phyloP scores from a whole-genome alignment of 257 asterid species.

The Solanum dulcamara region DNA sequence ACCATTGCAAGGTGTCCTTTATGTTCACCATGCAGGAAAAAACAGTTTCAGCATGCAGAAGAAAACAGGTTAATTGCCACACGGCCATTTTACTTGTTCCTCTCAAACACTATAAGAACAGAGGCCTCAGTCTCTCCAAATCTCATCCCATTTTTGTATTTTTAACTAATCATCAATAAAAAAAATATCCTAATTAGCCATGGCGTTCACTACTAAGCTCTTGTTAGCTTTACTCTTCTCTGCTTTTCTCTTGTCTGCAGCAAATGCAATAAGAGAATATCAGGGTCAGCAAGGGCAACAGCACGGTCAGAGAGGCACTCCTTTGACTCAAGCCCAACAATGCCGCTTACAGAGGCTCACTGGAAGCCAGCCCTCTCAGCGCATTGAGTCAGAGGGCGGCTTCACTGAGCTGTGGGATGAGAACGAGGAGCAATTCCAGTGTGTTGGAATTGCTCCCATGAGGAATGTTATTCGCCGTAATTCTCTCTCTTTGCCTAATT shows the following conservation, averaged over 20 bases:
- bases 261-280: neutral
- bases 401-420: conserved; percentile 51
- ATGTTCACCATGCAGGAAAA: conserved; percentile 26
- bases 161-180: neutral
- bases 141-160: neutral
- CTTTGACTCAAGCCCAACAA: conserved; percentile 36
- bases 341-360: conserved; percentile 48
- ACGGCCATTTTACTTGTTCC: neutral
- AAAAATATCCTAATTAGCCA: neutral
- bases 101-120: neutral
- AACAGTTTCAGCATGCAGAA: conserved; percentile 29
- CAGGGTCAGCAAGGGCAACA: neutral
- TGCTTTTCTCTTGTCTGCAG: conserved; percentile 10
- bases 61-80: conserved; percentile 17
- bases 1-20: conserved; percentile 24
- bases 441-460: conserved; percentile 54
- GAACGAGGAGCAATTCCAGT: conserved; percentile 42
- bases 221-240: conserved; percentile 17
- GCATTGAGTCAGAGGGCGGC: conserved; percentile 50
- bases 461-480: conserved; percentile 30
- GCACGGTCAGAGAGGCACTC: neutral
- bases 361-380: conserved; percentile 26
- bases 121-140: neutral
- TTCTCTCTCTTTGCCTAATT: conserved; percentile 50
- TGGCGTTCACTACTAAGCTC: conserved; percentile 7